Evolutionary conservation across 2,329 filamentous ascomycete species (phyloP).

Genomic region (Fusarium sp.): DNA sequence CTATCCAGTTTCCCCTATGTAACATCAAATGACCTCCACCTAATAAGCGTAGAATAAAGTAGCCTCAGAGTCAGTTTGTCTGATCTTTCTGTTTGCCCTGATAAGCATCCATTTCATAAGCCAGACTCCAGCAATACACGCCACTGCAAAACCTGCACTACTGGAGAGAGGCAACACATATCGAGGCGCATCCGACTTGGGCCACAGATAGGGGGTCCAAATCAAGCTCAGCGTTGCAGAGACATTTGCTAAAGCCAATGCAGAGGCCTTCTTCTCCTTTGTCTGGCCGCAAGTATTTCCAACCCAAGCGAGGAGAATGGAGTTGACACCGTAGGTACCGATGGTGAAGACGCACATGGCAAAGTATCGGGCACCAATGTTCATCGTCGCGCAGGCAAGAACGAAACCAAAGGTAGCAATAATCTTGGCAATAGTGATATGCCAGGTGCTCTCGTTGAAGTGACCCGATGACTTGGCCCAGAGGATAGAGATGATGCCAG

Average conservation of each 20-base stretch:
- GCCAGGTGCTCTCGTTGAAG: constrained; percentile 41
- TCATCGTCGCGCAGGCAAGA: constrained; percentile 45
- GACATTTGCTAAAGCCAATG: constrained; percentile 51
- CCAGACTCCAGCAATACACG: constrained; percentile 51
- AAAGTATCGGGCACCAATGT: constrained; percentile 41
- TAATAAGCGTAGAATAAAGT: constrained; percentile 44
- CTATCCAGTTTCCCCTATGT: too few species aligned
- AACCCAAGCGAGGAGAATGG: constrained; percentile 60
- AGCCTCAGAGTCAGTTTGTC: constrained; percentile 41
- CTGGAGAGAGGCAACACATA: constrained; percentile 39
- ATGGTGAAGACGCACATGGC: constrained; percentile 56
- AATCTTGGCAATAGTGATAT: constrained; percentile 50
- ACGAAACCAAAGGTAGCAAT: constrained; percentile 52
- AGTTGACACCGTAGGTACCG: constrained; percentile 55
- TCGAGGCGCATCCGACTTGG: constrained; percentile 37
- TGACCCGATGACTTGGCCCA: constrained; percentile 41
- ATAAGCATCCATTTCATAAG: constrained; percentile 46
- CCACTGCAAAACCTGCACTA: constrained; percentile 48
- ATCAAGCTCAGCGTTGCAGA: background rate
- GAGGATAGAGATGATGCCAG: constrained; percentile 46
- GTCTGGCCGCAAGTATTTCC: constrained; percentile 58
- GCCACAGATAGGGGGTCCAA: constrained; percentile 35
- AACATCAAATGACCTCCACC: background rate
- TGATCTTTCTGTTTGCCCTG: constrained; percentile 46
- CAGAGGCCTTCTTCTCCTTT: constrained; percentile 61